Base-by-base conservation (phyloP, 805 yeast species). In the Tetrapisispora phaffii region DNA sequence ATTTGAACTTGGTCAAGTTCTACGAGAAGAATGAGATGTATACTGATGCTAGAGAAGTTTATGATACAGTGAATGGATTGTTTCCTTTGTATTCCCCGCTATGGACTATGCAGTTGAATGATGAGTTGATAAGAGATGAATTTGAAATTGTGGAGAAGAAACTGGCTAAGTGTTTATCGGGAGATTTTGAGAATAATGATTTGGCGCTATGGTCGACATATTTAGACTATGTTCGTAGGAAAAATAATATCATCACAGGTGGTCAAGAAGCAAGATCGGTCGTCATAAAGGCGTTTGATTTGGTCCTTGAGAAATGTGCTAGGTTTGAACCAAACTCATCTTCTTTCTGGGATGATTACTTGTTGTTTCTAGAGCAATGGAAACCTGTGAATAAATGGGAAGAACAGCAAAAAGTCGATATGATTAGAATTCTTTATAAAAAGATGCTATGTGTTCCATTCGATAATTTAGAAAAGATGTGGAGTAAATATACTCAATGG, bases 401-500 rank as follows among this genome's bases (percentile, higher is more conserved):
- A 58, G 82, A 78, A 50, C 88, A 84, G 58, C 89, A 84, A 54
- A 82, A 85, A 51, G 73, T 76, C 56, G 96, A 86, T 56, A 69
- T 81, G 56, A 75, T 84, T 39, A 73, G 97, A 54, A 80, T 79
- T 50, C 72, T 83, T 4, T 86, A 82, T 62, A 77, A 82, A 52
- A 75, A 75, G 47, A 78, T 83, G 50, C 70, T 88, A 17, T 69
- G 75, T n/a, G 72, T 79, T n/a, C 98, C 98, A 4, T 71, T 85
- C 23, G 74, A 74, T 41, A 77, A 79, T 48, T 67, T 90, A 40
- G 96, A 89, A 59, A 72, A 71, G 20, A 69, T 84, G 45, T 90
- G 98, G 98, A 70, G 76, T 47, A 79, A 70, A 42, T 90, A 88
- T 63, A 81, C 85, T 20, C 70, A 73, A 47, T 93, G 93, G 79